These are phyloP conservation scores for Pyrus betulifolia DNA, from an alignment of 306 rosid species.

Conservation along the genomic window DNA sequence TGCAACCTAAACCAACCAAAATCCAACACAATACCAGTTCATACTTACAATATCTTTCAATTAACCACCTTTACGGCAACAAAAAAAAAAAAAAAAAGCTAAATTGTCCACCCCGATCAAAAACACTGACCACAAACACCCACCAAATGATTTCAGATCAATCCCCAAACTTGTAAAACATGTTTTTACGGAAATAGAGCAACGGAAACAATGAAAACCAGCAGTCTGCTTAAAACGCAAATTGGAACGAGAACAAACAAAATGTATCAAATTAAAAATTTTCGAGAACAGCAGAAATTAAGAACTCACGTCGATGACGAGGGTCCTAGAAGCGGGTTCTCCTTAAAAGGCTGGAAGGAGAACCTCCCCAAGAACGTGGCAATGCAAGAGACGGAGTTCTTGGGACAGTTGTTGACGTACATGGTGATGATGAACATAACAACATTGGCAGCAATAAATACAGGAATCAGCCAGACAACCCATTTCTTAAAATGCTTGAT, in stretches of 20 bases:
- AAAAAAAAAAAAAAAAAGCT: not conserved
- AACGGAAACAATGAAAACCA: not conserved
- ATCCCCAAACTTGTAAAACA: not conserved
- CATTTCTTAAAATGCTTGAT: conserved; percentile 60
- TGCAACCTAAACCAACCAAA: conserved; percentile 47
- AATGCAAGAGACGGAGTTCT: conserved; percentile 65
- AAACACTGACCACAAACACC: not conserved
- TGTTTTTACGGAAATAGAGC: too few relatives aligned
- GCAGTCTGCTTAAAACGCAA: not conserved
- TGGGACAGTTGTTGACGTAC: conserved; percentile 86
- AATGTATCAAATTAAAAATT: not conserved
- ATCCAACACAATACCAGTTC: not conserved
- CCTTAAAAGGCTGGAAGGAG: conserved; percentile 87
- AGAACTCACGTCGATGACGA: conserved; percentile 70
- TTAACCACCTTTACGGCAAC: not conserved
- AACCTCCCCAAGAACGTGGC: conserved; percentile 65
- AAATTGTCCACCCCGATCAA: not conserved
- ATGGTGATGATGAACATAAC: conserved; percentile 57
- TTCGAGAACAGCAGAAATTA: not conserved
- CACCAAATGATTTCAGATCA: not conserved
- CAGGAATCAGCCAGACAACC: conserved; percentile 71
- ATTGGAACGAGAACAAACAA: not conserved
- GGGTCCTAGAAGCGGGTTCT: conserved; percentile 92
- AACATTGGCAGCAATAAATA: conserved; percentile 51
- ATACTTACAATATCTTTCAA: not conserved